Percentiles rank a stretch among this genome's conserved stretches.
Conservation (phyloP, 1,284 basidiomycete species). For the Amylostereum chailletii region DNA sequence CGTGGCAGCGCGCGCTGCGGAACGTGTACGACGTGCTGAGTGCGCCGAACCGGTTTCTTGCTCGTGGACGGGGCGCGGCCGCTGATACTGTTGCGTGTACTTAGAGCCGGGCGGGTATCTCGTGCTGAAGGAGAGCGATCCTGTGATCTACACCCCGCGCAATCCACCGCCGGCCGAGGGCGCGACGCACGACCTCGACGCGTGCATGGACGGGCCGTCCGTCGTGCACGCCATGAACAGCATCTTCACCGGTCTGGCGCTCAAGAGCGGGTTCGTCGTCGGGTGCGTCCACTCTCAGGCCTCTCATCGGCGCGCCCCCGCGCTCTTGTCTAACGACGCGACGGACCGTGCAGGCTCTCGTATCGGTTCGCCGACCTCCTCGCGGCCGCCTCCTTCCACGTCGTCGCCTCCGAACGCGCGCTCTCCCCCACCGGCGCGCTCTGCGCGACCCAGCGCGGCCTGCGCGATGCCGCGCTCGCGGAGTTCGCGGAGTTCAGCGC, state of each 20-base stretch:
- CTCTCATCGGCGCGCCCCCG: not conserved
- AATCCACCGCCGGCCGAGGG: not conserved
- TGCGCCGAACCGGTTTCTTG: not conserved
- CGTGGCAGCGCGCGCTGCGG: conserved; percentile 1
- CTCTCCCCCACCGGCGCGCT: not conserved
- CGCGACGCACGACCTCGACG: not conserved
- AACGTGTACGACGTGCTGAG: conserved; percentile 2
- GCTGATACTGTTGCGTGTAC: not conserved
- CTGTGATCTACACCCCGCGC: not conserved
- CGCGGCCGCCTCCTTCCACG: not conserved
- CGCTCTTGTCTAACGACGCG: not conserved
- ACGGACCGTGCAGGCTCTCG: not conserved
- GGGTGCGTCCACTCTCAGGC: not conserved
- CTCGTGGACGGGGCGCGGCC: too few species aligned
- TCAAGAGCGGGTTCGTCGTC: not conserved
- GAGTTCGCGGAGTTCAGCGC: not conserved
- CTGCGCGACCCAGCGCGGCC: not conserved
- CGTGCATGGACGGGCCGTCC: not conserved
- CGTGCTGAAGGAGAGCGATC: conserved; percentile 2
- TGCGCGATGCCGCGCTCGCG: not conserved
- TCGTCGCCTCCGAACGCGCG: not conserved
- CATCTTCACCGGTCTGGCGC: not conserved
- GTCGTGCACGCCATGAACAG: conserved; percentile 1
- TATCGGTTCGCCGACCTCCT: conserved; percentile 1
- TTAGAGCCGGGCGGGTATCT: conserved; percentile 5